phyloP scores from a whole-genome alignment of 176 grass and related monocot species.

The Eleusine coracana region DNA sequence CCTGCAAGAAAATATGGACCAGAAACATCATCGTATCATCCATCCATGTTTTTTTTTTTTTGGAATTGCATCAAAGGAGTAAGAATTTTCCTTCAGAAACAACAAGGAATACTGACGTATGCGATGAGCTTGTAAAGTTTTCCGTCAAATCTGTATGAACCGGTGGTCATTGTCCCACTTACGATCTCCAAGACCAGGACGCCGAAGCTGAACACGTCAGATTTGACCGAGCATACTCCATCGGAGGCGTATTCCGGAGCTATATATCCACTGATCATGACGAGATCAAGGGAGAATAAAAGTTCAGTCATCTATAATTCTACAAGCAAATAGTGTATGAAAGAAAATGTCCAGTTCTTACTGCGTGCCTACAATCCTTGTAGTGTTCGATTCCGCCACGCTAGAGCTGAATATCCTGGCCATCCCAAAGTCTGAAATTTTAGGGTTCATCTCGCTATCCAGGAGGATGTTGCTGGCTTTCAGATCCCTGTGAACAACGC shows the following conservation, averaged over 20 bases:
- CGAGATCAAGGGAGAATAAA: too few species aligned
- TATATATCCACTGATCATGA: conserved; percentile 51
- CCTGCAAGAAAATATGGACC: neutral
- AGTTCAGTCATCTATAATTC: too few species aligned
- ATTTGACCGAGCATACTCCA: conserved; percentile 50
- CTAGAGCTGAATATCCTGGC: conserved; percentile 61
- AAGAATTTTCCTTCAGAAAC: too few species aligned
- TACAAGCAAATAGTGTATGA: too few species aligned
- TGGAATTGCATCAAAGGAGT: too few species aligned
- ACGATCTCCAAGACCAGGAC: conserved; percentile 56
- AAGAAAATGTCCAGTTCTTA: conserved; percentile 33
- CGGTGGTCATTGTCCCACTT: conserved; percentile 29
- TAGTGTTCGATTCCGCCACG: conserved; percentile 50
- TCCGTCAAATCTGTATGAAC: neutral
- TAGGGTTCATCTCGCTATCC: conserved; percentile 63
- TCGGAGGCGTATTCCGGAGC: conserved; percentile 54
- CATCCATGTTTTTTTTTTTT: too few species aligned
- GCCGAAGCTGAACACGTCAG: conserved; percentile 62
- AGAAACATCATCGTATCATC: too few species aligned
- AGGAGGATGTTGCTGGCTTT: conserved; percentile 82
- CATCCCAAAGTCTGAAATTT: conserved; percentile 76
- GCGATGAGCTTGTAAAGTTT: conserved; percentile 18
- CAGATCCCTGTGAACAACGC: conserved; percentile 70
- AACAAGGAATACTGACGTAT: neutral
- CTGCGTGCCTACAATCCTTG: conserved; percentile 67